Conservation (phyloP, 805 yeast genomes). For the Hermanozyma aechmeae region DNA sequence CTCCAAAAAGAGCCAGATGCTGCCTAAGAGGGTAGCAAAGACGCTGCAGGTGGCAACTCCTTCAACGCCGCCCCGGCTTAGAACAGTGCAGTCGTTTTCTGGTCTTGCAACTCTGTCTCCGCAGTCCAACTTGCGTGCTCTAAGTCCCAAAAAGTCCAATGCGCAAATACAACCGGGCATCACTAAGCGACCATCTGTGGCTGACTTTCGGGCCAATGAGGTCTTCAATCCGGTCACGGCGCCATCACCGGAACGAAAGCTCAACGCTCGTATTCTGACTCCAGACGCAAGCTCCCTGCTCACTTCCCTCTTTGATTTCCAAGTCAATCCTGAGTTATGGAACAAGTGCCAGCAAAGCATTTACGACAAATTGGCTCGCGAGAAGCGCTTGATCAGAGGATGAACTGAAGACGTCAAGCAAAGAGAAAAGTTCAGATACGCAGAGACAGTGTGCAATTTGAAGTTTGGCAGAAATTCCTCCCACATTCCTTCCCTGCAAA, state of each 20-base stretch:
- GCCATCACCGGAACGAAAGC: conserved; percentile 7
- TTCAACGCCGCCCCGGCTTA: conserved; percentile 1
- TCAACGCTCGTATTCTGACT: not conserved
- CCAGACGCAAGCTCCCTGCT: not conserved
- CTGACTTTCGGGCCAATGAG: conserved; percentile 13
- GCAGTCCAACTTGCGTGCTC: not conserved
- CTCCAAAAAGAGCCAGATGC: too few relatives aligned
- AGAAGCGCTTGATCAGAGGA: too few relatives aligned
- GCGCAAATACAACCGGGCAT: not conserved
- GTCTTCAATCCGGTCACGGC: conserved; percentile 17
- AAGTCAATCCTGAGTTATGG: conserved; percentile 12
- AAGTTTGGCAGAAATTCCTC: not conserved
- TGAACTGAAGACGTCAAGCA: too few relatives aligned
- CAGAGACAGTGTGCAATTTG: not conserved
- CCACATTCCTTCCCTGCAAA: not conserved
- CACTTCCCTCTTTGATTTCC: conserved; percentile 1
- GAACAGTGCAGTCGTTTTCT: not conserved
- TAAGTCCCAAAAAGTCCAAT: conserved; percentile 1
- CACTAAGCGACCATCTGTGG: conserved; percentile 14
- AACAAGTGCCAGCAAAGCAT: conserved; percentile 22
- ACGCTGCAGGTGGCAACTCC: too few relatives aligned
- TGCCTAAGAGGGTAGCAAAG: too few relatives aligned
- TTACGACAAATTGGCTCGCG: conserved; percentile 13
- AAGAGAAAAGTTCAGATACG: conserved; percentile 1
- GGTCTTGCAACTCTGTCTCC: not conserved